A percentile compares a stretch with the other conserved stretches of the same genome.
These are phyloP conservation scores for Naganishia liquefaciens DNA, from an alignment of 1,284 basidiomycete genomes.

Conservation along the genomic window DNA sequence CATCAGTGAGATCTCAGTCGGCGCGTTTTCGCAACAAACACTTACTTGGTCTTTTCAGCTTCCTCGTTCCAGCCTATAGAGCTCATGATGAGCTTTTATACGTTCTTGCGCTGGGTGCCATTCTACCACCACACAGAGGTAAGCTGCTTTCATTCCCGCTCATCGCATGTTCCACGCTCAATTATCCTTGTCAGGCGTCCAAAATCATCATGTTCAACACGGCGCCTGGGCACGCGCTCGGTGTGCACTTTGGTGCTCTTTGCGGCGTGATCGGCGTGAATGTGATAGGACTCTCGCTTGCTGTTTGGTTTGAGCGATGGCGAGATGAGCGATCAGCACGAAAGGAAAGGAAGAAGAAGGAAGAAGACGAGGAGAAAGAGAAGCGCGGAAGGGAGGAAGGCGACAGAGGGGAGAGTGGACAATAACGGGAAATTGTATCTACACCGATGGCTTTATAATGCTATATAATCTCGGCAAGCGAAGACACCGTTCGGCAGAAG, in stretches of 20 bases:
- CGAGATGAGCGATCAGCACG: conserved; percentile 18
- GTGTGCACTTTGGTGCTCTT: conserved; percentile 44
- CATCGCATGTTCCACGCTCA: not conserved
- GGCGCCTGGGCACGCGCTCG: conserved; percentile 39
- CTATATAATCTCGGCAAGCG: not conserved
- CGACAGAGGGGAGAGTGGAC: conserved; percentile 1
- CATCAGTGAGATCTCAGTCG: conserved; percentile 37
- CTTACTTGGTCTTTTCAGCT: conserved; percentile 33
- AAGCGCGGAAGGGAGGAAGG: not conserved
- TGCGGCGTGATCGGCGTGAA: conserved; percentile 46
- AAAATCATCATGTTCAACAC: conserved; percentile 49
- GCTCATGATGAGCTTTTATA: conserved; percentile 45
- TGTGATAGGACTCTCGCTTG: conserved; percentile 39
- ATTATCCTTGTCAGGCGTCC: conserved; percentile 30
- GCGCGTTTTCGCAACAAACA: too few relatives aligned
- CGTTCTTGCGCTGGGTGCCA: conserved; percentile 42
- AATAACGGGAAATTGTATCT: not conserved
- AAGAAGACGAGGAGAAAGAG: conserved; percentile 9
- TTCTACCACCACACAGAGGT: conserved; percentile 44
- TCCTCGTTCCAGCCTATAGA: conserved; percentile 46
- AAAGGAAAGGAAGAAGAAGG: conserved; percentile 8
- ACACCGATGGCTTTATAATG: not conserved
- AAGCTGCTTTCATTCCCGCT: not conserved
- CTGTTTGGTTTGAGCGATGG: conserved; percentile 43
- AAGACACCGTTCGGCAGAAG: not conserved